Conservation (phyloP, 2,329 filamentous ascomycete genomes). For the Colletotrichum sp. region DNA sequence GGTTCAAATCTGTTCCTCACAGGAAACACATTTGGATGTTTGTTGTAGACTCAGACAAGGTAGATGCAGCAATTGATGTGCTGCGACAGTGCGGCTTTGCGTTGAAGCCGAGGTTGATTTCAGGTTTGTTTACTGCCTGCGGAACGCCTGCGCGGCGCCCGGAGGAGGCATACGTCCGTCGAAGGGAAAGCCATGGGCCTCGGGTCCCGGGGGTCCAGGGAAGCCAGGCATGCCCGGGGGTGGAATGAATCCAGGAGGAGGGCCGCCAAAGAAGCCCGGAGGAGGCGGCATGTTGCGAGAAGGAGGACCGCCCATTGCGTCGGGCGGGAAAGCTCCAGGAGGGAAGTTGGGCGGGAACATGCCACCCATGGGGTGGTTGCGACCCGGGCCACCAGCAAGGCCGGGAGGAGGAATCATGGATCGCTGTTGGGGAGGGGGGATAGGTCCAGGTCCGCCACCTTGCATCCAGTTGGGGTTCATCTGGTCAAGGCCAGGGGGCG, state of each 20-base stretch:
- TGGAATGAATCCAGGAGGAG: constrained; percentile 55
- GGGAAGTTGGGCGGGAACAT: constrained; percentile 70
- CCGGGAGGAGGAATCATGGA: constrained; percentile 67
- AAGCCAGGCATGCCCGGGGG: constrained; percentile 62
- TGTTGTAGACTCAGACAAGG: not conserved
- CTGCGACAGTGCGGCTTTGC: not conserved
- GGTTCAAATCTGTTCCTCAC: not conserved
- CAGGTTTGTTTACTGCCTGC: constrained; percentile 34
- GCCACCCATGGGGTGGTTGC: constrained; percentile 55
- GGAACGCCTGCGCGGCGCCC: constrained; percentile 41
- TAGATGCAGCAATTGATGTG: not conserved
- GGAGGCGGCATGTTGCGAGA: constrained; percentile 63
- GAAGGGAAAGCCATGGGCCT: constrained; percentile 56
- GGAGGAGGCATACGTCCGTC: constrained; percentile 62
- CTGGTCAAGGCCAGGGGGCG: constrained; percentile 64
- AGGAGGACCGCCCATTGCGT: constrained; percentile 54
- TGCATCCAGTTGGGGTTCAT: constrained; percentile 63
- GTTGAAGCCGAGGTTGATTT: not conserved
- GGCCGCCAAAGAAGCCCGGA: constrained; percentile 61
- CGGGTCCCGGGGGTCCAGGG: constrained; percentile 54
- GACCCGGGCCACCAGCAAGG: constrained; percentile 46
- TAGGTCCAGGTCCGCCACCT: constrained; percentile 46
- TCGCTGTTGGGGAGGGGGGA: constrained; percentile 43
- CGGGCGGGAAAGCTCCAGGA: constrained; percentile 51
- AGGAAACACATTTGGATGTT: not conserved